phyloP scores from a whole-genome alignment of 805 yeast genomes.

The Cyberlindnera maclurae region DNA sequence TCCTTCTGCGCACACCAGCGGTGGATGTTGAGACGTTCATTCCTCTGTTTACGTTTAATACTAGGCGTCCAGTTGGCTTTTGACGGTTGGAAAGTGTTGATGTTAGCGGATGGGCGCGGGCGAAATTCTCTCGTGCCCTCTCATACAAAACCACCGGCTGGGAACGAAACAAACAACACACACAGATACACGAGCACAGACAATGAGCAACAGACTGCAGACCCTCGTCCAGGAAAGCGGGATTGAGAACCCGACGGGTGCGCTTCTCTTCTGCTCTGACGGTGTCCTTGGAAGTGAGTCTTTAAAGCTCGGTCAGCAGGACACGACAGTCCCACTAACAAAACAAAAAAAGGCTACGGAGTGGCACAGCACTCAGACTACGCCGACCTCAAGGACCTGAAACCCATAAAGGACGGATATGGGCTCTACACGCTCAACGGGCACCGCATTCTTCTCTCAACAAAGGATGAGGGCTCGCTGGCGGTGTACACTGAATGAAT shows the following conservation, averaged over 20 bases:
- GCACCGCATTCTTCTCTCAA: slow-evolving; percentile 6
- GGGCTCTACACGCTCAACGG: slow-evolving; percentile 12
- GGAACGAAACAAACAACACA: neutral
- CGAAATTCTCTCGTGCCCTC: too few relatives aligned
- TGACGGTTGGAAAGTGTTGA: too few relatives aligned
- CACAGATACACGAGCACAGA: neutral
- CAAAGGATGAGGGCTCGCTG: slow-evolving; percentile 9
- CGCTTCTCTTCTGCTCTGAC: slow-evolving; percentile 10
- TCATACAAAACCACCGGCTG: neutral
- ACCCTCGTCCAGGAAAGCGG: slow-evolving; percentile 9
- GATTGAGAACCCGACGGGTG: slow-evolving; percentile 10
- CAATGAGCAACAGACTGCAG: slow-evolving; percentile 2
- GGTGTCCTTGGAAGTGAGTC: slow-evolving; percentile 16
- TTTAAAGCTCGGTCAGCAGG: neutral
- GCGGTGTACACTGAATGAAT: slow-evolving; percentile 10
- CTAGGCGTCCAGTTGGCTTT: too few relatives aligned
- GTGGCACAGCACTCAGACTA: slow-evolving; percentile 9
- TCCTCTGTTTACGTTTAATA: too few relatives aligned
- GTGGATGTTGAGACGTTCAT: slow-evolving; percentile 92
- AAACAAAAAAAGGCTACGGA: slow-evolving; percentile 9
- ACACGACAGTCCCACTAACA: too few relatives aligned
- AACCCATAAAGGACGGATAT: slow-evolving; percentile 13
- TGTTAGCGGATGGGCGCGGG: too few relatives aligned
- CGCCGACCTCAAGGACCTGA: slow-evolving; percentile 8
- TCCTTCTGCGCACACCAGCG: slow-evolving; percentile 75